phyloP scores from a whole-genome alignment of 1,284 basidiomycete genomes.

The Filobasidium uniguttulatum region DNA sequence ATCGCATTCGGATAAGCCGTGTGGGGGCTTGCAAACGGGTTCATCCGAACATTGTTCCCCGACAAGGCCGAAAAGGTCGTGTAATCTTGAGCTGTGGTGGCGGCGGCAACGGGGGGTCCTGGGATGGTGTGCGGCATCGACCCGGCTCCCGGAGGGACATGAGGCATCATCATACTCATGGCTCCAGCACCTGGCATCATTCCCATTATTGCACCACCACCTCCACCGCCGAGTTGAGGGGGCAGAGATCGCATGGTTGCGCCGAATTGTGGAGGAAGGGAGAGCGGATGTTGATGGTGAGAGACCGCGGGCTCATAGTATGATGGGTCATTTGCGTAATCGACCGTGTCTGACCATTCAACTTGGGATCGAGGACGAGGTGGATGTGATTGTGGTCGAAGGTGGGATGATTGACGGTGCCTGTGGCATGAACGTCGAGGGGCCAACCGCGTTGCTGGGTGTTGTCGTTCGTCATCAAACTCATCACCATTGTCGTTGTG shows the following conservation, averaged over 20 bases:
- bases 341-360: not conserved
- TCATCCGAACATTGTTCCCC: conserved; percentile 11
- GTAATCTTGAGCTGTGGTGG: conserved; percentile 5
- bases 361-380: not conserved
- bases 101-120: conserved; percentile 3
- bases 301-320: not conserved
- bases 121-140: not conserved
- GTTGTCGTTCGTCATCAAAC: too few species aligned
- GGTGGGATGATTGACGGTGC: too few species aligned
- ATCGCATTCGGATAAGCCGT: conserved; percentile 14
- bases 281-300: not conserved
- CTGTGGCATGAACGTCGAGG: too few species aligned
- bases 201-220: not conserved
- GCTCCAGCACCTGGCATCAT: not conserved
- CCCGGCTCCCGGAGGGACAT: not conserved
- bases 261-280: not conserved
- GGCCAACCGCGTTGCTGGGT: too few species aligned
- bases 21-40: conserved; percentile 14
- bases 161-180: not conserved
- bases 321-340: not conserved
- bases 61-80: conserved; percentile 10
- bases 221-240: not conserved
- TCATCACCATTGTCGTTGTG: too few species aligned
- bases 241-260: not conserved
- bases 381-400: not conserved